Conservation (phyloP, 2,329 filamentous ascomycete genomes). For the Simplicillium sp. region DNA sequence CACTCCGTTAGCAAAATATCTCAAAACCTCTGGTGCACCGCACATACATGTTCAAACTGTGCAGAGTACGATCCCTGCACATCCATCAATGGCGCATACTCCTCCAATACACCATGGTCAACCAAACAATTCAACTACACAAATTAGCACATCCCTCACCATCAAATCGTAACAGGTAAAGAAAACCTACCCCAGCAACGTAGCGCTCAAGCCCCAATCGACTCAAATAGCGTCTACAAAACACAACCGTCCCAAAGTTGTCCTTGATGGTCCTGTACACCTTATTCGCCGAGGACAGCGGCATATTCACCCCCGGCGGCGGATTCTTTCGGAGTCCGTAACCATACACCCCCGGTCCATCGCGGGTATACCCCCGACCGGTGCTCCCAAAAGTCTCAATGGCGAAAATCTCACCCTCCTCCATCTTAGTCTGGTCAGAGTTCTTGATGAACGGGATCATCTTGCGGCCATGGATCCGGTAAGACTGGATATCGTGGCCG, state of each 20-base stretch:
- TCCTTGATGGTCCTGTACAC: slow-evolving; percentile 49
- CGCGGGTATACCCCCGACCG: slow-evolving; percentile 69
- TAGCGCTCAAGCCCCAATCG: slow-evolving; percentile 53
- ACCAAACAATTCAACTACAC: slow-evolving; percentile 47
- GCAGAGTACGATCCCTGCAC: slow-evolving; percentile 51
- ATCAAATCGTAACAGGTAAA: no score
- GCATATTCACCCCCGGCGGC: slow-evolving; percentile 21
- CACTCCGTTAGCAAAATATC: no score
- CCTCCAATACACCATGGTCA: slow-evolving; percentile 45
- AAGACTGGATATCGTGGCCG: slow-evolving; percentile 77
- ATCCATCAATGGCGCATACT: slow-evolving; percentile 47
- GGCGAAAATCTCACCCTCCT: slow-evolving; percentile 84
- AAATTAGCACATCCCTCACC: not conserved
- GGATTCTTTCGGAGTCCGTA: slow-evolving; percentile 34
- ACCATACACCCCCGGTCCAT: slow-evolving; percentile 47
- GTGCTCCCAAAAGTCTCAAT: slow-evolving; percentile 92
- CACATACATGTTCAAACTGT: slow-evolving; percentile 48
- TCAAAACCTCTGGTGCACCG: no score
- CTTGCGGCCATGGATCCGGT: slow-evolving; percentile 81
- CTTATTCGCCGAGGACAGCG: slow-evolving; percentile 43
- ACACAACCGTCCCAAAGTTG: slow-evolving; percentile 53
- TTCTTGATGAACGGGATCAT: slow-evolving; percentile 84
- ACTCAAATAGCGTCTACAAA: slow-evolving; percentile 53
- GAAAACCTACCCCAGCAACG: slow-evolving; percentile 39
- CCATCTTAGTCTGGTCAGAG: slow-evolving; percentile 81